These are phyloP conservation scores for Diaporthe aspalathi DNA, from an alignment of 2,329 filamentous ascomycete genomes.

Conservation along the genomic window DNA sequence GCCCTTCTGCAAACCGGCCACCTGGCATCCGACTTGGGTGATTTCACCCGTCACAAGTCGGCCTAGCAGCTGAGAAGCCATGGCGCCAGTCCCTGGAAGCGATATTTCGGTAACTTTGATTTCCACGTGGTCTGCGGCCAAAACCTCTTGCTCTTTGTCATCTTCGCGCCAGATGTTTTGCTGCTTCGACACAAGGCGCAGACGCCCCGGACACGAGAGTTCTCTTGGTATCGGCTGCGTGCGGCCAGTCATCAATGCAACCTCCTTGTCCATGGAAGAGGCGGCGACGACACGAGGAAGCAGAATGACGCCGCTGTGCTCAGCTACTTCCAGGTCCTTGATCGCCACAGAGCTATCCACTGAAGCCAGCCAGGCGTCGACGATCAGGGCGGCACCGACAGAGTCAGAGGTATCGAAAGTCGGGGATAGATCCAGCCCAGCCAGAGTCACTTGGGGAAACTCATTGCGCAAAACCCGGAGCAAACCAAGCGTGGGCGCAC, in stretches of 20 bases:
- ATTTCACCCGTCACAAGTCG: too few species aligned
- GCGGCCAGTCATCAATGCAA: background rate
- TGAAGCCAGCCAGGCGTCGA: too few species aligned
- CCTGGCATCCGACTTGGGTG: too few species aligned
- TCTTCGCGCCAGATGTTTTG: background rate
- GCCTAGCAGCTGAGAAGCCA: too few species aligned
- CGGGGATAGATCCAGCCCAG: background rate
- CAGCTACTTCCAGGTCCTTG: background rate
- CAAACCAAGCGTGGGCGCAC: background rate
- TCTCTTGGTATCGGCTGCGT: background rate
- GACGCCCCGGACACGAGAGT: background rate
- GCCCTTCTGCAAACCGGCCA: too few species aligned
- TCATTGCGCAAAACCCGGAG: background rate
- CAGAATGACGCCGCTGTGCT: background rate
- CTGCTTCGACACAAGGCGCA: background rate
- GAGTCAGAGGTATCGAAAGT: too few species aligned
- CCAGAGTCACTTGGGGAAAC: background rate
- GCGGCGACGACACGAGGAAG: background rate
- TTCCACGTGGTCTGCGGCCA: background rate
- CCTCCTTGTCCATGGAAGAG: background rate
- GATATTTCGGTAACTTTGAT: background rate
- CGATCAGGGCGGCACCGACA: background rate
- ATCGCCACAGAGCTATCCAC: too few species aligned
- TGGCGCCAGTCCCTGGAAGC: too few species aligned
- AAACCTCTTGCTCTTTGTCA: background rate